Percentiles rank a stretch among this genome's conserved stretches.
phyloP scores from a whole-genome alignment of 192 early-diverging fungal species.

The Coemansia sp. region DNA sequence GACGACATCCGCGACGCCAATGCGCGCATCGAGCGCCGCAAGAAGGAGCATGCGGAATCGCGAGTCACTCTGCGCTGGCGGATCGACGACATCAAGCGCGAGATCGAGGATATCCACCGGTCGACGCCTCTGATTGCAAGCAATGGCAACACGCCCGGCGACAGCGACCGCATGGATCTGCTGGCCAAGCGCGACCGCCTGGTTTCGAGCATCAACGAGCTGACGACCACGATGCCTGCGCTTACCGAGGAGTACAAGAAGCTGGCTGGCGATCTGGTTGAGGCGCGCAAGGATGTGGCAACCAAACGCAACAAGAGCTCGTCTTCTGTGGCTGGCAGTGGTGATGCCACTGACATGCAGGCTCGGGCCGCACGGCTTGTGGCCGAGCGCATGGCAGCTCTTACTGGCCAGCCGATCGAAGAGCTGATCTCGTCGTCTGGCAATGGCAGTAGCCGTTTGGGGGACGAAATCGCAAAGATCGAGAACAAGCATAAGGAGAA shows the following conservation, averaged over 20 bases:
- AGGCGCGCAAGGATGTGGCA: constrained; percentile 16
- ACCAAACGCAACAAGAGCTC: constrained; percentile 9
- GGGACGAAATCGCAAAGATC: constrained; percentile 24
- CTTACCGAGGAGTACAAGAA: constrained; percentile 33
- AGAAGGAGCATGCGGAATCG: constrained; percentile 36
- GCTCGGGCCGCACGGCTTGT: constrained; percentile 45
- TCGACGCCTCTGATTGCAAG: constrained; percentile 6
- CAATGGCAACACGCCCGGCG: neutral
- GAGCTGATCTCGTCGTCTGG: neutral
- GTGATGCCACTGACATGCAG: constrained; percentile 27
- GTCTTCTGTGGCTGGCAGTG: neutral
- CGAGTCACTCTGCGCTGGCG: constrained; percentile 43
- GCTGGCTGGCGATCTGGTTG: constrained; percentile 33
- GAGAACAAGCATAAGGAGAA: constrained; percentile 25
- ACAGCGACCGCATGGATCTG: constrained; percentile 16
- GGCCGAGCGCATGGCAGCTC: constrained; percentile 51
- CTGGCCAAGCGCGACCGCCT: constrained; percentile 32
- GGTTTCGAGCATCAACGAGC: constrained; percentile 30
- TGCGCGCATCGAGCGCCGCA: constrained; percentile 9
- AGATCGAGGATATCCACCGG: constrained; percentile 46
- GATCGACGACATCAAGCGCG: constrained; percentile 51
- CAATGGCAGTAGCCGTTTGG: neutral
- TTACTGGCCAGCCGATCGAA: constrained; percentile 41
- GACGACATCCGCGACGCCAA: constrained; percentile 14
- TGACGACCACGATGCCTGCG: constrained; percentile 22